Evolutionary conservation across 331 rosid genomes (phyloP).

Genomic region (Telfairia occidentalis): DNA sequence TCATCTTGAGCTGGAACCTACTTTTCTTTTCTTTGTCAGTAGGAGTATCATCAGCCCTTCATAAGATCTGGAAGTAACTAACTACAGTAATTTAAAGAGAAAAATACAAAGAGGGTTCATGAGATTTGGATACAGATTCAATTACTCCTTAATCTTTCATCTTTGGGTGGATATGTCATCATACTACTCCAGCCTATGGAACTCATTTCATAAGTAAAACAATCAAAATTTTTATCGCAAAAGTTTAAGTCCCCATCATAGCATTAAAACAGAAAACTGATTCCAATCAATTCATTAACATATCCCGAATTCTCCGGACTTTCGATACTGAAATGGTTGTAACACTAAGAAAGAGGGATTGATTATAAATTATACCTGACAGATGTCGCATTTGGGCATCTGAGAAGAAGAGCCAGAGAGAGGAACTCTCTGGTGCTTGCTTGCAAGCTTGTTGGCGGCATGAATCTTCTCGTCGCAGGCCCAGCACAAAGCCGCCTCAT

Average conservation of each 20-base stretch:
- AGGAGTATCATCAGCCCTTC: not conserved
- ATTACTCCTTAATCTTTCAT: not conserved
- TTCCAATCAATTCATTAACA: not conserved
- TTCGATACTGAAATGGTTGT: not conserved
- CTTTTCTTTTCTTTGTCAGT: not conserved
- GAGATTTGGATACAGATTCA: not conserved
- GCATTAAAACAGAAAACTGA: not conserved
- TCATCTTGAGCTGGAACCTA: not conserved
- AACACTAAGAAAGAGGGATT: not conserved
- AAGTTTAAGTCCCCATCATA: not conserved
- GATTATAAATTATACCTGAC: conserved; percentile 46
- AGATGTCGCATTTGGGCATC: conserved; percentile 88
- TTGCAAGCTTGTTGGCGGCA: conserved; percentile 89
- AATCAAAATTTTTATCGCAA: not conserved
- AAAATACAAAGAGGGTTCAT: not conserved
- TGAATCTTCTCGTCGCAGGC: conserved; percentile 83
- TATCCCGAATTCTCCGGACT: not conserved
- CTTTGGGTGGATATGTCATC: not conserved
- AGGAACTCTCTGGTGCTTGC: conserved; percentile 83
- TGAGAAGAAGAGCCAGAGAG: conserved; percentile 52
- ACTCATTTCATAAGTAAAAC: not conserved
- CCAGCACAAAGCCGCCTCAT: conserved; percentile 94
- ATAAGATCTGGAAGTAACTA: not conserved
- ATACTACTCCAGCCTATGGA: not conserved
- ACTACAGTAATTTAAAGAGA: not conserved